Percentiles rank a stretch among this genome's conserved stretches.
These are phyloP conservation scores for Naganishia onofrii DNA, from an alignment of 768 basidiomycete species.

Conservation along the genomic window DNA sequence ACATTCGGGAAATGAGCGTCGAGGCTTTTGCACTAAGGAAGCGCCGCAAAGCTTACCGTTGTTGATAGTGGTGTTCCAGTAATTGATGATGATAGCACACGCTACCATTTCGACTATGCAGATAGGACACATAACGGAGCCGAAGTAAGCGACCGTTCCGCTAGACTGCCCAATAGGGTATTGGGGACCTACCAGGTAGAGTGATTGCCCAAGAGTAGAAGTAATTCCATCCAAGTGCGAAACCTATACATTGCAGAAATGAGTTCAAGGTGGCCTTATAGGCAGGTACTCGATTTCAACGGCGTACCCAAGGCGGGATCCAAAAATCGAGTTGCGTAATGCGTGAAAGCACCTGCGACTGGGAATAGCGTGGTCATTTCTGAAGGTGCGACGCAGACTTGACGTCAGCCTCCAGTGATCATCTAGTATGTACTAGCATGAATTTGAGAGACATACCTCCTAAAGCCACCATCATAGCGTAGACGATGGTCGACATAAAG, in stretches of 20 bases:
- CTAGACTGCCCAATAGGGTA: too few species aligned
- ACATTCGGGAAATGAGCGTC: not conserved
- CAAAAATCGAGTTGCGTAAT: constrained; percentile 56
- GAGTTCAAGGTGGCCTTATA: constrained; percentile 28
- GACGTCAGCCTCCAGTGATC: not conserved
- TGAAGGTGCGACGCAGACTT: not conserved
- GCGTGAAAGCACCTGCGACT: constrained; percentile 54
- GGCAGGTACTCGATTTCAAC: constrained; percentile 34
- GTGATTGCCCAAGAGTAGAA: constrained; percentile 52
- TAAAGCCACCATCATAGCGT: constrained; percentile 50
- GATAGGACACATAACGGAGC: not conserved
- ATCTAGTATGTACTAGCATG: constrained; percentile 36
- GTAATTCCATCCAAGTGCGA: constrained; percentile 42
- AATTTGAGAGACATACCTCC: constrained; percentile 34
- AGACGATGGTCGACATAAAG: constrained; percentile 49
- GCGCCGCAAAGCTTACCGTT: constrained; percentile 30
- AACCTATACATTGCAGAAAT: constrained; percentile 11
- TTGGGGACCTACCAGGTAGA: constrained; percentile 33
- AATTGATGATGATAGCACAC: constrained; percentile 46
- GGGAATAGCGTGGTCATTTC: constrained; percentile 51
- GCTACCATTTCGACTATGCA: constrained; percentile 40
- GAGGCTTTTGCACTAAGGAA: not conserved
- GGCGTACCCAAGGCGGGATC: constrained; percentile 50
- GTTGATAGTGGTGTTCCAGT: constrained; percentile 54
- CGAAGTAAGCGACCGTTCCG: not conserved